Conservation (phyloP, 306 rosid genomes). For the Carpinus fangiana region DNA sequence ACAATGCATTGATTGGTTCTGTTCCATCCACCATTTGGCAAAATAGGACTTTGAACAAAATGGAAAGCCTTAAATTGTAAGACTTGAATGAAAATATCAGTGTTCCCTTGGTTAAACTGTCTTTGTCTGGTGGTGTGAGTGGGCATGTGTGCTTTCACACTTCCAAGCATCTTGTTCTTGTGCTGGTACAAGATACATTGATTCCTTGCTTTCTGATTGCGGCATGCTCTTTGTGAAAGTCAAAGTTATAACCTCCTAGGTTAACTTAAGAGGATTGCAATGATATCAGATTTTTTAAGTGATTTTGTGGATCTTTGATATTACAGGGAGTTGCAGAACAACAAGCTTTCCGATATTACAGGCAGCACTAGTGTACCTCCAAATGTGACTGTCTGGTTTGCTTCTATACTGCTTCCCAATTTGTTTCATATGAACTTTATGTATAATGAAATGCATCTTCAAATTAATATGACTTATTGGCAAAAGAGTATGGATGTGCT, state of each 20-base stretch:
- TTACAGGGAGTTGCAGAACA: slow-evolving; percentile 83
- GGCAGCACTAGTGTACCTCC: slow-evolving; percentile 57
- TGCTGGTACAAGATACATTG: slow-evolving; percentile 1
- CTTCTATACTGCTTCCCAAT: slow-evolving; percentile 33
- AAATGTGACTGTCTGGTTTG: slow-evolving; percentile 77
- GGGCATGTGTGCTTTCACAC: neutral
- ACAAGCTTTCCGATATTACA: slow-evolving; percentile 46
- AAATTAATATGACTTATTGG: neutral
- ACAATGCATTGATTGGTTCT: slow-evolving; percentile 65
- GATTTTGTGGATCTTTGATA: slow-evolving; percentile 26
- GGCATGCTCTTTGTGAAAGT: neutral
- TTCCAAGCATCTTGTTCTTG: slow-evolving; percentile 11
- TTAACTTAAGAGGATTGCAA: neutral
- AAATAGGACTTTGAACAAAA: slow-evolving; percentile 38
- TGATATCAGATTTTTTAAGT: slow-evolving; percentile 19
- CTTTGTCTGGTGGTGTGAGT: neutral
- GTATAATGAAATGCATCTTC: neutral
- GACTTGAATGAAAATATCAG: slow-evolving; percentile 33
- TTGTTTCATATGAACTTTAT: neutral
- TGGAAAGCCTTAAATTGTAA: slow-evolving; percentile 60
- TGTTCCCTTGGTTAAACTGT: neutral
- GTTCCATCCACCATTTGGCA: slow-evolving; percentile 75
- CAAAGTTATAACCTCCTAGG: neutral
- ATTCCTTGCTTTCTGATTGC: neutral
- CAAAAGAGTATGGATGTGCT: neutral